Evolutionary conservation across 352 stramenopile species (phyloP).

Genomic region (Globisporangium viniferum): DNA sequence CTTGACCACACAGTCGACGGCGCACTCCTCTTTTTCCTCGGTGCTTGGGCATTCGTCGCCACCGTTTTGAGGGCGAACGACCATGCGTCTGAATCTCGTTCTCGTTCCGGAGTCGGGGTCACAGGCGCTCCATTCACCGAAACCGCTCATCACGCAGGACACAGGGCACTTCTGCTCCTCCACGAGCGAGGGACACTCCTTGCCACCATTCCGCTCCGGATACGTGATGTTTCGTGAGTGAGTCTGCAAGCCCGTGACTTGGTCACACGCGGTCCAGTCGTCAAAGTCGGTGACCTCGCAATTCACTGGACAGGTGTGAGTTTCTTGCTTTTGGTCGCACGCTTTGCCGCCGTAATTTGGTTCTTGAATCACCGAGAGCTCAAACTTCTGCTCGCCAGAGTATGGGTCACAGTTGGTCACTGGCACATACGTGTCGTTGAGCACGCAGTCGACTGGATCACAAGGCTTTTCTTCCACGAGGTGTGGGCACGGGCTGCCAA

Average conservation of each 20-base stretch:
- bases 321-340: conserved; percentile 23
- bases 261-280: conserved; percentile 34
- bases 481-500: conserved; percentile 26
- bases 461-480: conserved; percentile 28
- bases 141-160: conserved; percentile 39
- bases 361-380: conserved; percentile 20
- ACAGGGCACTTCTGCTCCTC: conserved; percentile 35
- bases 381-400: conserved; percentile 29
- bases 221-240: conserved; percentile 28
- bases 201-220: conserved; percentile 30
- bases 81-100: conserved; percentile 28
- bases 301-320: conserved; percentile 32
- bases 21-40: conserved; percentile 27
- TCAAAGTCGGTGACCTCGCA: conserved; percentile 43
- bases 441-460: conserved; percentile 40
- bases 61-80: conserved; percentile 24
- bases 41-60: conserved; percentile 27
- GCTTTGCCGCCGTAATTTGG: conserved; percentile 36
- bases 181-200: conserved; percentile 25
- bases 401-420: conserved; percentile 15
- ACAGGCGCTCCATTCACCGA: conserved; percentile 30
- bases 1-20: conserved; percentile 45
- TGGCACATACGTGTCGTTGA: conserved; percentile 36
- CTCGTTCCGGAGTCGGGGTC: conserved; percentile 21
- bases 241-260: conserved; percentile 27